A percentile compares a stretch with the other conserved stretches of the same genome.
Evolutionary conservation across 2,329 filamentous ascomycete species (phyloP).

Genomic region (Trichophyton verrucosum): DNA sequence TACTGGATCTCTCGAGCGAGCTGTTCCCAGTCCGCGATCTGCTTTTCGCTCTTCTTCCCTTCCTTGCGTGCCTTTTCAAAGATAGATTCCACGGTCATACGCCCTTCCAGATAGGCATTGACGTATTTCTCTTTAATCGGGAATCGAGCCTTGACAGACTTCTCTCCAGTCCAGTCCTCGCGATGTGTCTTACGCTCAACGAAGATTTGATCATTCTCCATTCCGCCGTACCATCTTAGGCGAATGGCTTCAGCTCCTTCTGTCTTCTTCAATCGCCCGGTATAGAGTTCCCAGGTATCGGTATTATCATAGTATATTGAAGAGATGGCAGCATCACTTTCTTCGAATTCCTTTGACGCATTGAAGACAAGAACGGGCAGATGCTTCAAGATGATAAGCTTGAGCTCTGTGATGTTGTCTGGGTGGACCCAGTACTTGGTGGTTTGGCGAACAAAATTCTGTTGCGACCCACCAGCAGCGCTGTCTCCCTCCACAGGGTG

Average conservation of each 20-base stretch:
- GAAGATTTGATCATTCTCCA: conserved; percentile 91
- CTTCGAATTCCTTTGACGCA: conserved; percentile 87
- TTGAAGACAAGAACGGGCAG: conserved; percentile 96
- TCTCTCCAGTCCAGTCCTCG: conserved; percentile 98
- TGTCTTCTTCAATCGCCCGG: conserved; percentile 90
- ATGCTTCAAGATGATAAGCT: conserved; percentile 96
- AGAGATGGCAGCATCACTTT: conserved; percentile 82
- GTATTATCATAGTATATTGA: conserved; percentile 98
- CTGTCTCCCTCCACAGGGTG: conserved; percentile 88
- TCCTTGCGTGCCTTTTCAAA: conserved; percentile 96
- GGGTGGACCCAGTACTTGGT: conserved; percentile 99
- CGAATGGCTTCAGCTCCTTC: conserved; percentile 95
- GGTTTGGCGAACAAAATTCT: conserved; percentile 91
- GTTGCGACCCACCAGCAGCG: conserved; percentile 78
- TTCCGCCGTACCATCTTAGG: conserved; percentile 91
- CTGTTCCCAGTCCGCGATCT: conserved; percentile 79
- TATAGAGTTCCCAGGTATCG: conserved; percentile 85
- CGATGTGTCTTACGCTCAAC: conserved; percentile 96
- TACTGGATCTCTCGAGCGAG: conserved; percentile 89
- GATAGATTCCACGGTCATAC: conserved; percentile 72
- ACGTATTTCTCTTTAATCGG: conserved; percentile 94
- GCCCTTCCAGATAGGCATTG: conserved; percentile 75
- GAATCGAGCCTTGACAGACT: conserved; percentile 96
- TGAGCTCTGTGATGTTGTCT: conserved; percentile 95
- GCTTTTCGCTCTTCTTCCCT: conserved; percentile 82